Evolutionary conservation across 495 filamentous ascomycete species (phyloP).

Genomic region (Aspergillus egyptiacus): DNA sequence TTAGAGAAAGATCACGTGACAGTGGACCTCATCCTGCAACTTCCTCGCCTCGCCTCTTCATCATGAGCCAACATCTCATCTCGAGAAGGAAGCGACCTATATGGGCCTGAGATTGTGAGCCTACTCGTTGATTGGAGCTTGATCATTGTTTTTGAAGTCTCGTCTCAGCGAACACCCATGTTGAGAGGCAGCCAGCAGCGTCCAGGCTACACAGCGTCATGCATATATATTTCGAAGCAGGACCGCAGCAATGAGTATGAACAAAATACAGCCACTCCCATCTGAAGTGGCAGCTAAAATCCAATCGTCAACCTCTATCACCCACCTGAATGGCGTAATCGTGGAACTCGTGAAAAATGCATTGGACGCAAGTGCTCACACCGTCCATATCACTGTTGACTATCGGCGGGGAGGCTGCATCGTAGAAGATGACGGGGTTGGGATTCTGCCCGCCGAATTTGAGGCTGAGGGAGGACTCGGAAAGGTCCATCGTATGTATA

Average conservation of each 20-base stretch:
- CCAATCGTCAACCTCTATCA: slow-evolving; percentile 76
- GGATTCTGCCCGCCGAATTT: slow-evolving; percentile 72
- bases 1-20: not conserved
- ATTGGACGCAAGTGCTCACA: slow-evolving; percentile 71
- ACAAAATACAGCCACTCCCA: slow-evolving; percentile 63
- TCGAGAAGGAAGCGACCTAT: not conserved
- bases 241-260: slow-evolving; percentile 12
- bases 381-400: slow-evolving; percentile 67
- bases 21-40: not conserved
- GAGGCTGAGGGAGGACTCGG: slow-evolving; percentile 63
- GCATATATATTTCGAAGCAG: slow-evolving; percentile 5
- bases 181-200: slow-evolving; percentile 2
- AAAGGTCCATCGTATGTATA: slow-evolving; percentile 60
- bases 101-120: not conserved
- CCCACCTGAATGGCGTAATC: slow-evolving; percentile 65
- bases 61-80: not conserved
- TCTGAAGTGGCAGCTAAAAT: slow-evolving; percentile 75
- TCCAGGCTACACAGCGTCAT: not conserved
- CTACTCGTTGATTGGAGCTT: not conserved
- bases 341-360: slow-evolving; percentile 78
- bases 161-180: not conserved
- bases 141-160: not conserved
- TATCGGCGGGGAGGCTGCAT: slow-evolving; percentile 70
- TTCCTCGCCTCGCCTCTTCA: not conserved
- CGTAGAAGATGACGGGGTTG: slow-evolving; percentile 82